Conservation (phyloP, 345 rosid species). For the Erucastrum elatum region DNA sequence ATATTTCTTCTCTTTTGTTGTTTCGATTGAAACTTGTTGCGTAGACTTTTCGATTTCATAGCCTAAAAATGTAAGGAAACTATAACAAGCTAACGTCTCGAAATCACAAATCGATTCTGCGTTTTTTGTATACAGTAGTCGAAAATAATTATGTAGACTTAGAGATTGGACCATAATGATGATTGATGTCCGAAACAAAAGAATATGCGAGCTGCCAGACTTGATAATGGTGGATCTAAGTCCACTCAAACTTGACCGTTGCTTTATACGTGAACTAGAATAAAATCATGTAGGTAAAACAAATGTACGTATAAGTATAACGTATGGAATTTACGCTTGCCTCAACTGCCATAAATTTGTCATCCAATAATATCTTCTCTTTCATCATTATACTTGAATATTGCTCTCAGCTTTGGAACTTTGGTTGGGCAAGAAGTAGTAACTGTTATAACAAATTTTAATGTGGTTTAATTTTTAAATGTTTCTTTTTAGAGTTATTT, state of each 20-base stretch:
- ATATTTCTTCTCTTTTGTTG: background rate
- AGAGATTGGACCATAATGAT: background rate
- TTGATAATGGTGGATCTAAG: background rate
- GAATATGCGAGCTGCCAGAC: background rate
- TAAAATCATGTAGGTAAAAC: background rate
- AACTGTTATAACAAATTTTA: background rate
- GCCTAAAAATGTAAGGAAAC: background rate
- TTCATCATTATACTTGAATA: background rate
- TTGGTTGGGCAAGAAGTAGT: constrained; percentile 8
- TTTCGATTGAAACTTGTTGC: background rate
- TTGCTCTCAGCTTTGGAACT: background rate
- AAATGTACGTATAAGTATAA: background rate
- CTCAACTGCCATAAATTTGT: background rate
- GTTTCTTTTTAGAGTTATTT: background rate
- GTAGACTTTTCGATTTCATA: background rate
- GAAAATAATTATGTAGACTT: no score
- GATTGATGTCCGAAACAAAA: background rate
- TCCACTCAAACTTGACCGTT: background rate
- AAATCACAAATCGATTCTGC: background rate
- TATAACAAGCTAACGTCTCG: background rate
- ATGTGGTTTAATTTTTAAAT: background rate
- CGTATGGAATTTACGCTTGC: background rate
- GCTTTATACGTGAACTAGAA: background rate
- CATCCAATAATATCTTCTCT: background rate
- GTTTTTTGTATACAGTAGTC: no score